Percentiles rank a stretch among this genome's conserved stretches.
Conservation (phyloP, 257 asterid genomes). For the Nicotiana undulata region DNA sequence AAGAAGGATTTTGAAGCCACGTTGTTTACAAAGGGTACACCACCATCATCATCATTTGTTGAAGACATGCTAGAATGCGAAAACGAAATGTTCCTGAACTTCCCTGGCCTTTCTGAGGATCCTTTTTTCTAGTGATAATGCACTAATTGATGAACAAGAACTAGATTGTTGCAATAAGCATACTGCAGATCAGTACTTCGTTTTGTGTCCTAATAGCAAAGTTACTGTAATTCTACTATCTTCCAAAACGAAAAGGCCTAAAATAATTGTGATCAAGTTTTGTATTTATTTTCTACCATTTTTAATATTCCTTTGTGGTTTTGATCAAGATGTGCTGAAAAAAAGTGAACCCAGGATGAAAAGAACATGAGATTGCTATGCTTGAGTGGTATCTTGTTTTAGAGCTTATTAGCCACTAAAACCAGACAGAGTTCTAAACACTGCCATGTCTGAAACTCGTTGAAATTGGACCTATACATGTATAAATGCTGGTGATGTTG, state of each 20-base stretch:
- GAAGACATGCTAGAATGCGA: slow-evolving; percentile 71
- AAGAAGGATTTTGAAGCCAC: slow-evolving; percentile 24
- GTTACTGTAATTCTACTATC: background rate
- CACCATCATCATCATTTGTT: slow-evolving; percentile 38
- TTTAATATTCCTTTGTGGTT: background rate
- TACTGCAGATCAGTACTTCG: background rate
- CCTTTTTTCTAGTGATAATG: slow-evolving; percentile 23
- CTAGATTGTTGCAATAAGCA: background rate
- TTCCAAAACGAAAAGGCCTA: background rate
- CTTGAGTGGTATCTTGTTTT: background rate
- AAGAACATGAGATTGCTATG: background rate
- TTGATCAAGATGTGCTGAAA: background rate
- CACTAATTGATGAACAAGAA: background rate
- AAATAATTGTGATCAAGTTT: background rate
- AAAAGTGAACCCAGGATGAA: background rate
- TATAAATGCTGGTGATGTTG: background rate
- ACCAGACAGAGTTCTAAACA: too few species aligned
- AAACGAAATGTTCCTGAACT: slow-evolving; percentile 48
- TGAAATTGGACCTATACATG: too few species aligned
- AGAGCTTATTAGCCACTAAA: too few species aligned
- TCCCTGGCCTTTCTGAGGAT: slow-evolving; percentile 54
- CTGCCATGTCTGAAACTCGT: too few species aligned
- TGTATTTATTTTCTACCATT: background rate
- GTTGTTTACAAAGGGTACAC: slow-evolving; percentile 15
- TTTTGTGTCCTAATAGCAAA: background rate